A percentile compares a stretch with the other conserved stretches of the same genome.
These are phyloP conservation scores for Scheffersomyces spartinae DNA, from an alignment of 805 yeast species.

Conservation along the genomic window DNA sequence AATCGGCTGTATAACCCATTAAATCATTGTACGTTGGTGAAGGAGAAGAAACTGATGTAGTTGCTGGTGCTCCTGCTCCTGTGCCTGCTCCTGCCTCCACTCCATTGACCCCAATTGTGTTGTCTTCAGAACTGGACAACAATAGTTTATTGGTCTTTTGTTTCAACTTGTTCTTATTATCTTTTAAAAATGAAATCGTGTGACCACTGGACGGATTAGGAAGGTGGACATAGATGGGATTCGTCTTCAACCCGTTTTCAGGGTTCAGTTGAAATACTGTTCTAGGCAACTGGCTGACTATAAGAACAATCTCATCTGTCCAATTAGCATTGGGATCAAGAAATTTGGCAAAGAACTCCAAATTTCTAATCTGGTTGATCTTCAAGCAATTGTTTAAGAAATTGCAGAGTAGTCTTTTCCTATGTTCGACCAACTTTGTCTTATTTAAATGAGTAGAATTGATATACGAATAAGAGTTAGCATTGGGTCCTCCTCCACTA, in stretches of 20 bases:
- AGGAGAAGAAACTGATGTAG: constrained; percentile 1
- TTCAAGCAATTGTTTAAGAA: constrained; percentile 68
- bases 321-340: constrained; percentile 79
- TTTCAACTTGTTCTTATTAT: constrained; percentile 14
- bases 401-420: constrained; percentile 63
- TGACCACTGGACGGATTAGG: constrained; percentile 21
- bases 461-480: constrained; percentile 19
- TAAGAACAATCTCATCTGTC: constrained; percentile 47
- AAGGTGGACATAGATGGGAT: constrained; percentile 17
- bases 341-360: constrained; percentile 61
- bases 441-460: constrained; percentile 28
- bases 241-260: constrained; percentile 29
- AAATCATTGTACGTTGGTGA: constrained; percentile 3
- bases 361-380: constrained; percentile 42
- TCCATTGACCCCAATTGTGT: constrained; percentile 1
- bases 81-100: no score
- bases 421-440: constrained; percentile 33
- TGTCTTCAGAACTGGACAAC: constrained; percentile 3
- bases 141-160: constrained; percentile 12
- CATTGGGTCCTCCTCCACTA: constrained; percentile 1
- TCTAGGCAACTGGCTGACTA: constrained; percentile 27
- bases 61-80: constrained; percentile 1
- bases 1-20: constrained; percentile 23
- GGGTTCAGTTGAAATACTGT: constrained; percentile 32
- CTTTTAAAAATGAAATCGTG: constrained; percentile 20